These are phyloP conservation scores for Saccharomycopsis oosterbeekiorum DNA, from an alignment of 805 yeast genomes.

Conservation along the genomic window DNA sequence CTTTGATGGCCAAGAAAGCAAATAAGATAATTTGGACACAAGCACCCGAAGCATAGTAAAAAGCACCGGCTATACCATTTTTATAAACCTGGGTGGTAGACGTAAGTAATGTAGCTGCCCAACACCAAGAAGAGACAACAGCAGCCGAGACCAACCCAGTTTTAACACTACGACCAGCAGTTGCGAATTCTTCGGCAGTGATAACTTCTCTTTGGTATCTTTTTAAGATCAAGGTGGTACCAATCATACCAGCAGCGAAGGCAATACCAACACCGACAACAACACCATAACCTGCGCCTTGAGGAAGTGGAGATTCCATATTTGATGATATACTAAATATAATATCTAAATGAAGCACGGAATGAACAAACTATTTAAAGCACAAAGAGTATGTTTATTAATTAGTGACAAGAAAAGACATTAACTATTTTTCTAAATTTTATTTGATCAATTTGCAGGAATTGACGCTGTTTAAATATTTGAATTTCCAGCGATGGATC, in stretches of 20 bases:
- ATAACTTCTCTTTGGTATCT: slow-evolving; percentile 79
- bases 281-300: slow-evolving; percentile 31
- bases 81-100: slow-evolving; percentile 69
- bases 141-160: slow-evolving; percentile 82
- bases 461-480: background rate
- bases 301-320: slow-evolving; percentile 12
- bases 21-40: slow-evolving; percentile 79
- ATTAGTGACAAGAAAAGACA: background rate
- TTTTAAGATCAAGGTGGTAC: slow-evolving; percentile 57
- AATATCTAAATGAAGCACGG: no score
- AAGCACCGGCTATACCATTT: slow-evolving; percentile 73
- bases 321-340: background rate
- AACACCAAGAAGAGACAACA: slow-evolving; percentile 90
- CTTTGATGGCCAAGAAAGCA: slow-evolving; percentile 79
- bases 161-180: slow-evolving; percentile 85
- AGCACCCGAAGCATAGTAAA: slow-evolving; percentile 87
- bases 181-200: slow-evolving; percentile 88
- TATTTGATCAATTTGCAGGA: background rate
- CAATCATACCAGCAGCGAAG: slow-evolving; percentile 71
- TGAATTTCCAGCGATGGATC: background rate
- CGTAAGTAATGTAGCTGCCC: slow-evolving; percentile 55
- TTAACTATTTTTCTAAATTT: no score
- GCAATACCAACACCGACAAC: slow-evolving; percentile 41
- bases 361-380: no score
- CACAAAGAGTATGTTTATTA: no score